Conservation (phyloP, 1,284 basidiomycete species). For the Spongiforma sp. region DNA sequence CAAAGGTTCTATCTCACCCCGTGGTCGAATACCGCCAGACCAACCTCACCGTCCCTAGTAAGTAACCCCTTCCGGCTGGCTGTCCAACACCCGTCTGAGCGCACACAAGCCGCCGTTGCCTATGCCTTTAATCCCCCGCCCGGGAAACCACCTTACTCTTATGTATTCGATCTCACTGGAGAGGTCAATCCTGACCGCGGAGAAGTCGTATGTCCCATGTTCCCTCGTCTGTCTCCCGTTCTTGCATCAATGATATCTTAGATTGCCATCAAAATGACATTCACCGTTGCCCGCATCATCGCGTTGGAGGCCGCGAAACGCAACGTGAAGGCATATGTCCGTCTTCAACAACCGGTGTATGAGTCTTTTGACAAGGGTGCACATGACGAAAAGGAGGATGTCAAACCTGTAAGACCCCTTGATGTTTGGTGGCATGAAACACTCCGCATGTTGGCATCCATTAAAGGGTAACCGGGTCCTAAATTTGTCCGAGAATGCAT, state of each 20-base stretch:
- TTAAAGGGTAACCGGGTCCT: conserved; percentile 57
- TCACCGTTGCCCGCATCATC: conserved; percentile 70
- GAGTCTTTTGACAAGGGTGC: conserved; percentile 71
- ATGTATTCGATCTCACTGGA: conserved; percentile 84
- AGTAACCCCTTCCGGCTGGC: conserved; percentile 41
- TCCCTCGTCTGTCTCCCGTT: conserved; percentile 2
- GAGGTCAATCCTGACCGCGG: conserved; percentile 81
- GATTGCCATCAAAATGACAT: conserved; percentile 83
- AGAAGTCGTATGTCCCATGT: conserved; percentile 61
- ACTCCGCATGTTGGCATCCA: conserved; percentile 74
- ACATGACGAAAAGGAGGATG: conserved; percentile 76
- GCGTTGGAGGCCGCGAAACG: conserved; percentile 71
- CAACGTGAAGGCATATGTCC: conserved; percentile 77
- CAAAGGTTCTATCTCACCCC: conserved; percentile 66
- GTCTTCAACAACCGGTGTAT: conserved; percentile 84
- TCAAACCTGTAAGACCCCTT: conserved; percentile 73
- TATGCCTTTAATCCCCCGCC: conserved; percentile 72
- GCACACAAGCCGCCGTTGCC: conserved; percentile 60
- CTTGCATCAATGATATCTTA: conserved; percentile 33
- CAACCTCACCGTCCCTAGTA: conserved; percentile 77
- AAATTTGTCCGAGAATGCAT: neutral
- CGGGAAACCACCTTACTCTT: conserved; percentile 67
- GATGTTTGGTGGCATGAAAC: conserved; percentile 94
- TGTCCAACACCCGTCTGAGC: conserved; percentile 7
- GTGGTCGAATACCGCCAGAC: conserved; percentile 84